Evolutionary conservation across 148 eudicot species (phyloP).

Genomic region (Cornus florida): DNA sequence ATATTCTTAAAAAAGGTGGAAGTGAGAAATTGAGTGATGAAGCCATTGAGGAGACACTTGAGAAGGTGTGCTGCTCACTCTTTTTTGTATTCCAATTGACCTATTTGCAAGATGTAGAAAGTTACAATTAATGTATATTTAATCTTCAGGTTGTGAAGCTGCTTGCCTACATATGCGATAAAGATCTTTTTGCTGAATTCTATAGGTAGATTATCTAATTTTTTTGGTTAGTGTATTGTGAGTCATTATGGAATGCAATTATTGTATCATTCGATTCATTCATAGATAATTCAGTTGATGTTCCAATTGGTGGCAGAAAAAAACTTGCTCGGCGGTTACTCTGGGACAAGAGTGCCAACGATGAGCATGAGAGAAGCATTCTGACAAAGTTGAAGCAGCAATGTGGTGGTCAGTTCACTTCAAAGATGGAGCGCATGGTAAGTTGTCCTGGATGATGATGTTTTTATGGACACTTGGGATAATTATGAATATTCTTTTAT

Average conservation of each 20-base stretch:
- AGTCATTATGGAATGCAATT: not conserved
- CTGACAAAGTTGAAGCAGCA: constrained; percentile 86
- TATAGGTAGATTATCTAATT: constrained; percentile 48
- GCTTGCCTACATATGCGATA: constrained; percentile 80
- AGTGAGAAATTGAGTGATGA: constrained; percentile 91
- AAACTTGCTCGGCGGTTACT: constrained; percentile 82
- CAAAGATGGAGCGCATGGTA: constrained; percentile 96
- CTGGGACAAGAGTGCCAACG: constrained; percentile 89
- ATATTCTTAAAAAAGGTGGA: constrained; percentile 86
- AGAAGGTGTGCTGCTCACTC: constrained; percentile 51
- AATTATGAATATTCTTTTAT: not conserved
- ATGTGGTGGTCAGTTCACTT: constrained; percentile 87
- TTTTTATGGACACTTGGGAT: not conserved
- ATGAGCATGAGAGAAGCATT: constrained; percentile 90
- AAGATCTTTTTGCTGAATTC: constrained; percentile 85
- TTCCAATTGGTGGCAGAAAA: constrained; percentile 47
- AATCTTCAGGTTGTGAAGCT: constrained; percentile 67
- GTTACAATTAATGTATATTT: not conserved
- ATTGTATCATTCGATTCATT: not conserved
- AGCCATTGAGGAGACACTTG: constrained; percentile 86
- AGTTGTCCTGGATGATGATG: not conserved
- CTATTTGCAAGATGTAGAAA: not conserved
- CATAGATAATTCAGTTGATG: not conserved
- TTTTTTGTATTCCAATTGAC: not conserved
- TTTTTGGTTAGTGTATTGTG: not conserved